These are phyloP conservation scores for Pseudogymnoascus verrucosus DNA, from an alignment of 2,329 filamentous ascomycete species.

Conservation along the genomic window DNA sequence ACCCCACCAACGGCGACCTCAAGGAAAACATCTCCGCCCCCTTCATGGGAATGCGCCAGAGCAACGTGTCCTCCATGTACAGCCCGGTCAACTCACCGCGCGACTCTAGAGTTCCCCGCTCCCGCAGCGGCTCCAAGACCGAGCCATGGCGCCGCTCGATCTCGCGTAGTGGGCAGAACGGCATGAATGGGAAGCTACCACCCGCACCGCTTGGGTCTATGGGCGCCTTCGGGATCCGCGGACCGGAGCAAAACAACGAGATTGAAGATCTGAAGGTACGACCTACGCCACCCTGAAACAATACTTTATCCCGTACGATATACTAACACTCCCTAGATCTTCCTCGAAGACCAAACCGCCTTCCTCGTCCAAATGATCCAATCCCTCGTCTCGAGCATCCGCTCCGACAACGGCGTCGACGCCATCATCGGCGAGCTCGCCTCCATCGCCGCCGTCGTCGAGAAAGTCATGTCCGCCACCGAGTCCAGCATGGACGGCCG, in stretches of 20 bases:
- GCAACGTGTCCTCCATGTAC: slow-evolving; percentile 65
- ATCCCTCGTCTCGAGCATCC: slow-evolving; percentile 66
- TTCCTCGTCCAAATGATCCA: slow-evolving; percentile 73
- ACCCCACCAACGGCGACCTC: slow-evolving; percentile 44
- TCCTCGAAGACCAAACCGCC: slow-evolving; percentile 76
- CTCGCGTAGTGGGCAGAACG: slow-evolving; percentile 21
- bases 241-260: slow-evolving; percentile 33
- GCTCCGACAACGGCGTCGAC: slow-evolving; percentile 53
- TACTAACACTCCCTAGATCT: slow-evolving; percentile 44
- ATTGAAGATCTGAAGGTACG: slow-evolving; percentile 54
- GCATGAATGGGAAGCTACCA: slow-evolving; percentile 18
- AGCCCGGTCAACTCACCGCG: slow-evolving; percentile 65
- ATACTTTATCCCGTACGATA: slow-evolving; percentile 5
- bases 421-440: slow-evolving; percentile 63
- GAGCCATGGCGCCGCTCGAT: slow-evolving; percentile 18
- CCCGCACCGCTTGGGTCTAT: slow-evolving; percentile 27
- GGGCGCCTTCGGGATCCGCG: slow-evolving; percentile 33
- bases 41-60: slow-evolving; percentile 53
- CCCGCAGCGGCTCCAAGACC: slow-evolving; percentile 27
- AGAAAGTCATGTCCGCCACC: slow-evolving; percentile 60
- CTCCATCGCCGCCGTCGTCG: slow-evolving; percentile 62
- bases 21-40: slow-evolving; percentile 38
- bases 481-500: slow-evolving; percentile 40
- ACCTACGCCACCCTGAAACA: neutral
- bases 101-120: slow-evolving; percentile 37